These are phyloP conservation scores for Millerago galiae DNA, from an alignment of 805 yeast genomes.

Conservation along the genomic window DNA sequence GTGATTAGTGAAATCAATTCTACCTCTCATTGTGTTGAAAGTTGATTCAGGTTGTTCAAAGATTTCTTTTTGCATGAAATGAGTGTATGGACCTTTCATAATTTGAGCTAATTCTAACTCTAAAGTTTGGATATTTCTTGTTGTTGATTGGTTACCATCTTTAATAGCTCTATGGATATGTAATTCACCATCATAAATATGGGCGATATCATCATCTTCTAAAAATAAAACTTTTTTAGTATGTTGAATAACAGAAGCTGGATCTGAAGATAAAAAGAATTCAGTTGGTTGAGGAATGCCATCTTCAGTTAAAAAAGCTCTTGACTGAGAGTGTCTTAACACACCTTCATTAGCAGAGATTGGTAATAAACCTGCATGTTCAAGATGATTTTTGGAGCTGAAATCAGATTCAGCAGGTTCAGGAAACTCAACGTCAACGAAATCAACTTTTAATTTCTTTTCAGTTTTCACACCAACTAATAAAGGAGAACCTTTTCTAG, in stretches of 20 bases:
- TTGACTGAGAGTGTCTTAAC: conserved; percentile 84
- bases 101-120: conserved; percentile 96
- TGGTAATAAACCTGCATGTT: conserved; percentile 35
- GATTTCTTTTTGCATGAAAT: conserved; percentile 98
- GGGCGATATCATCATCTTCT: conserved; percentile 98
- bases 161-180: conserved; percentile 96
- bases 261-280: conserved; percentile 93
- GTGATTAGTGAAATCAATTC: conserved; percentile 83
- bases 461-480: conserved; percentile 96
- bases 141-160: conserved; percentile 83
- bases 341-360: conserved; percentile 48
- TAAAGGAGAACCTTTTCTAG: conserved; percentile 97
- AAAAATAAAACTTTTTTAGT: conserved; percentile 94
- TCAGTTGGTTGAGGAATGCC: conserved; percentile 91
- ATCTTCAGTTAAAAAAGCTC: conserved; percentile 94
- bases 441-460: conserved; percentile 91
- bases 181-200: conserved; percentile 94
- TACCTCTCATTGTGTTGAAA: conserved; percentile 98
- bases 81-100: conserved; percentile 95
- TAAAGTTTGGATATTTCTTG: conserved; percentile 91
- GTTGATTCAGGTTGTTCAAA: conserved; percentile 98
- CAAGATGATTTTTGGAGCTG: conserved; percentile 15
- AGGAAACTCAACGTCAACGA: conserved; percentile 96
- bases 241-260: conserved; percentile 93
- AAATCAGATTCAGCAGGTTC: conserved; percentile 29